phyloP scores from a whole-genome alignment of 768 basidiomycete genomes.

The Strobilomyces dryophilus region DNA sequence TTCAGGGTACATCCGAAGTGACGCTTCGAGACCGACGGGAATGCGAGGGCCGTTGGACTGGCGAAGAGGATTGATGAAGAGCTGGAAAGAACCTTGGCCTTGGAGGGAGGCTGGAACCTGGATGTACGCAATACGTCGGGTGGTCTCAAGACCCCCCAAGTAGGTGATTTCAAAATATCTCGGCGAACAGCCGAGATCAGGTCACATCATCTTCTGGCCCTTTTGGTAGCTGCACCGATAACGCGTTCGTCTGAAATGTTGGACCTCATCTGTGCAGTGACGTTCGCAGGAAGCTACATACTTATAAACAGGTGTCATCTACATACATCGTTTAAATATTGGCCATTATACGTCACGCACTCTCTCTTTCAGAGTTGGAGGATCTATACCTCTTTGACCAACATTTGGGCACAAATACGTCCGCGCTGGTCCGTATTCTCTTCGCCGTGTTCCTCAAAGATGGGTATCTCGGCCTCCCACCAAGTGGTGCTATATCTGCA shows the following conservation, averaged over 20 bases:
- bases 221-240: neutral
- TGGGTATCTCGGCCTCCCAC: neutral
- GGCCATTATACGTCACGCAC: neutral
- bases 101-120: neutral
- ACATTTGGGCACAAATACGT: neutral
- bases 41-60: neutral
- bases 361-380: neutral
- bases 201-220: neutral
- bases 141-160: slow-evolving; percentile 27
- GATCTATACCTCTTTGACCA: neutral
- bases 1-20: neutral
- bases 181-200: neutral
- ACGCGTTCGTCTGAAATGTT: too few species aligned
- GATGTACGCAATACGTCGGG: slow-evolving; percentile 10
- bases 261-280: neutral
- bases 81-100: neutral
- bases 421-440: slow-evolving; percentile 1
- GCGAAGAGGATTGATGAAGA: neutral
- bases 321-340: neutral
- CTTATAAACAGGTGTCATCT: too few species aligned
- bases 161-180: slow-evolving; percentile 9
- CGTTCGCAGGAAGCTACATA: too few species aligned
- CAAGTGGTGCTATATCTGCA: too few species aligned
- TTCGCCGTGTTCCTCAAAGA: neutral
- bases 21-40: neutral